These are phyloP conservation scores for Westerdykella sp. DNA, from an alignment of 2,329 filamentous ascomycete genomes.

Conservation along the genomic window DNA sequence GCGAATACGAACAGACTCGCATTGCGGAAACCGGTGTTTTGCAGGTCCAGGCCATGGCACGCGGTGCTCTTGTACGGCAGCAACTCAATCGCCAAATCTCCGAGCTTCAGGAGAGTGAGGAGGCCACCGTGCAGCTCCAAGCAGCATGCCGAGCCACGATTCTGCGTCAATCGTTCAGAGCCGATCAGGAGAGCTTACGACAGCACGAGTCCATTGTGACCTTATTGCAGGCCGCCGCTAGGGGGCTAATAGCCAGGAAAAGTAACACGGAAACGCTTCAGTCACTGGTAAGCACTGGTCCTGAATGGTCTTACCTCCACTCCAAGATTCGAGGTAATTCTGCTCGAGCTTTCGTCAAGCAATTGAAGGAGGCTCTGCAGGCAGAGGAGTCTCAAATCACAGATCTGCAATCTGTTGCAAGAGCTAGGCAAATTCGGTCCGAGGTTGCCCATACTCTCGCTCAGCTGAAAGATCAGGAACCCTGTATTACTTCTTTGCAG, in stretches of 20 bases:
- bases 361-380: conserved; percentile 28
- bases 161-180: conserved; percentile 32
- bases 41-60: conserved; percentile 50
- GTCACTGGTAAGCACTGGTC: conserved; percentile 37
- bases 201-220: conserved; percentile 39
- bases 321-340: conserved; percentile 40
- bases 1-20: conserved; percentile 56
- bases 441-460: conserved; percentile 26
- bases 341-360: conserved; percentile 24
- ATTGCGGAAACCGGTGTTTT: conserved; percentile 56
- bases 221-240: conserved; percentile 59
- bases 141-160: conserved; percentile 39
- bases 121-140: conserved; percentile 30
- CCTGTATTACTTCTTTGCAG: conserved; percentile 46
- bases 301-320: conserved; percentile 42
- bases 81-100: conserved; percentile 41
- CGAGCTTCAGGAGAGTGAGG: conserved; percentile 44
- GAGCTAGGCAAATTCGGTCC: conserved; percentile 31
- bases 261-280: conserved; percentile 37
- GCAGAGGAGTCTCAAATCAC: conserved; percentile 26
- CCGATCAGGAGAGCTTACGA: conserved; percentile 32
- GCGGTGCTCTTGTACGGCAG: conserved; percentile 61
- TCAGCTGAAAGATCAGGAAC: conserved; percentile 42
- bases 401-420: conserved; percentile 38
- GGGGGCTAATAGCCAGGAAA: conserved; percentile 44